Conservation (phyloP, 2,329 filamentous ascomycete genomes). For the Alternaria hordeiaustralica region DNA sequence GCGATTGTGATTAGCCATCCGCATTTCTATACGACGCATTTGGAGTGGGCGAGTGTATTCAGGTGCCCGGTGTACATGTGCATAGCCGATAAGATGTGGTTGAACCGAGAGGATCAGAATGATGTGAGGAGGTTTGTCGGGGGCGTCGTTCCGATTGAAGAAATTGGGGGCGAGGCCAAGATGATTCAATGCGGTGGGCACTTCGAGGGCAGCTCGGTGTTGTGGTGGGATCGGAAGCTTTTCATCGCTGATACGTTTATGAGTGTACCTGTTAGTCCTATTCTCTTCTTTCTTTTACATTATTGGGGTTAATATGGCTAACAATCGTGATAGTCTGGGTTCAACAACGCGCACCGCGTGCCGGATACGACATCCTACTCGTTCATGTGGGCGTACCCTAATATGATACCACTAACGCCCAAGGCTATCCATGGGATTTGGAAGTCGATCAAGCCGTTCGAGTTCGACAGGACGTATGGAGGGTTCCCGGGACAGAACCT, state of each 20-base stretch:
- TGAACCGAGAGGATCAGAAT: constrained; percentile 56
- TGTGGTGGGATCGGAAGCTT: constrained; percentile 64
- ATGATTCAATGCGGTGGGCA: constrained; percentile 78
- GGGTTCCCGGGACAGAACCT: constrained; percentile 71
- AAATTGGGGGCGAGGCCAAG: constrained; percentile 55
- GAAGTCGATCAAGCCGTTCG: constrained; percentile 65
- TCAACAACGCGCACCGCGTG: constrained; percentile 49
- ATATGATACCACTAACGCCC: constrained; percentile 70
- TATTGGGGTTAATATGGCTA: neutral
- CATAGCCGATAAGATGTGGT: constrained; percentile 70
- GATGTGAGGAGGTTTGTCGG: constrained; percentile 56
- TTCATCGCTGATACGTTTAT: constrained; percentile 80
- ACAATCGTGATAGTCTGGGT: constrained; percentile 30
- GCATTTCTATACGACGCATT: constrained; percentile 80
- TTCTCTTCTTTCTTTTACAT: neutral
- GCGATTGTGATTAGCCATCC: constrained; percentile 81
- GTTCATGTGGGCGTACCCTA: constrained; percentile 73
- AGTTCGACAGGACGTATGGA: constrained; percentile 72
- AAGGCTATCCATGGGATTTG: constrained; percentile 72
- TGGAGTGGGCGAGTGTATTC: constrained; percentile 75
- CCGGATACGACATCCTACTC: constrained; percentile 61
- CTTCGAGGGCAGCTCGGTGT: constrained; percentile 75
- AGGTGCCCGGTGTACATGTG: constrained; percentile 73
- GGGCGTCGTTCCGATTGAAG: constrained; percentile 47
- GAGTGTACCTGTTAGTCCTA: constrained; percentile 64